Conservation (phyloP, 2,329 filamentous ascomycete genomes). For the Ophiocordyceps unilateralis region DNA sequence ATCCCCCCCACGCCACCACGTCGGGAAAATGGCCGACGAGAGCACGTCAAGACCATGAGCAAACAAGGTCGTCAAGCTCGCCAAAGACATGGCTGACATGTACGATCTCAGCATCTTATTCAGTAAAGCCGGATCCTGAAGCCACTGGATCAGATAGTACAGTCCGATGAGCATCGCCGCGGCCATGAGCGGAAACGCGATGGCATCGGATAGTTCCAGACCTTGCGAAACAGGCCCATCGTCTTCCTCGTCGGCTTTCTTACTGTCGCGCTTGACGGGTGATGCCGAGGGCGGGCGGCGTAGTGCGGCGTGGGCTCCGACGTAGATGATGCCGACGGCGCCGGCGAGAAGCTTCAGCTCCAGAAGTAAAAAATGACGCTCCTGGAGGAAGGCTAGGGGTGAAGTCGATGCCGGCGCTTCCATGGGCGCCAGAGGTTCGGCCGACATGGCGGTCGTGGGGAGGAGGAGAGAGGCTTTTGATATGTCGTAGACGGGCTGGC, state of each 20-base stretch:
- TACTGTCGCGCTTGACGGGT: constrained; percentile 31
- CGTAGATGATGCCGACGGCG: constrained; percentile 67
- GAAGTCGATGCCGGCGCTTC: constrained; percentile 3
- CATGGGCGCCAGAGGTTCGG: constrained; percentile 5
- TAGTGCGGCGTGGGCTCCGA: constrained; percentile 71
- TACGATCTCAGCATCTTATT: constrained; percentile 74
- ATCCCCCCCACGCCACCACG: constrained; percentile 37
- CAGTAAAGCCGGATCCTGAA: constrained; percentile 63
- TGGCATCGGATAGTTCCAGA: constrained; percentile 55
- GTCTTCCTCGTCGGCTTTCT: constrained; percentile 31
- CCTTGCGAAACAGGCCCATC: constrained; percentile 23
- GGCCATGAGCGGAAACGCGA: constrained; percentile 69
- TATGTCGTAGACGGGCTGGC: no score
- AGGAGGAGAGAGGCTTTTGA: not conserved
- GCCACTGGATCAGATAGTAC: constrained; percentile 80
- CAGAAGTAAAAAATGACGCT: constrained; percentile 25
- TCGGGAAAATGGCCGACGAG: constrained; percentile 56
- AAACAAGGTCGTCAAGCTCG: constrained; percentile 55
- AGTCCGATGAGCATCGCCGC: constrained; percentile 54
- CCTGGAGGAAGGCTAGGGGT: constrained; percentile 14
- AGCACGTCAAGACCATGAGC: constrained; percentile 52
- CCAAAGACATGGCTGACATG: constrained; percentile 65
- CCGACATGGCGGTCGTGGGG: constrained; percentile 3
- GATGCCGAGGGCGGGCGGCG: constrained; percentile 67
- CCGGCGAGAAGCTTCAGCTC: constrained; percentile 37